phyloP scores from a whole-genome alignment of 164 flowering plant species.

The Magnolia kwangsiensis region DNA sequence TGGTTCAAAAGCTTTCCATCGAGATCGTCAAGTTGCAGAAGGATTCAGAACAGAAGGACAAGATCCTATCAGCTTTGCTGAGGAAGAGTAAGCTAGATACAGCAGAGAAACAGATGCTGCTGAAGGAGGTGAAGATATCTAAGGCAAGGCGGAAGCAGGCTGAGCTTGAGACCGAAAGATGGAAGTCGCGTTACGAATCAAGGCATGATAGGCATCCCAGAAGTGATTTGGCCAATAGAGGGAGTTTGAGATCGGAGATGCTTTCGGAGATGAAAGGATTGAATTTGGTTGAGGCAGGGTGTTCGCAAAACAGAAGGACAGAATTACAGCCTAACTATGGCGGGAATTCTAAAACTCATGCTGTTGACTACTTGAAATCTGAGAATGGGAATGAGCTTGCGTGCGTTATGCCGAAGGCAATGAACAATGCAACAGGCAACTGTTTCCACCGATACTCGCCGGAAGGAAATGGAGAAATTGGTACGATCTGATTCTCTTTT shows the following conservation, averaged over 20 bases:
- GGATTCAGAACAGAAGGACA: conserved; percentile 85
- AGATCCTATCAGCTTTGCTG: conserved; percentile 77
- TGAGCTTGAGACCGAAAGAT: conserved; percentile 55
- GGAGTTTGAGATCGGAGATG: conserved; percentile 28
- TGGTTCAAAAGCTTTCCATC: conserved; percentile 60
- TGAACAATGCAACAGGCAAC: not conserved
- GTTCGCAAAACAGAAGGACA: conserved; percentile 24
- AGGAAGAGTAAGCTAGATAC: conserved; percentile 80
- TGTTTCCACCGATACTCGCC: conserved; percentile 23
- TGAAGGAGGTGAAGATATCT: conserved; percentile 66
- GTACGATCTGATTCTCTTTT: conserved; percentile 34
- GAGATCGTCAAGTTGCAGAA: conserved; percentile 60
- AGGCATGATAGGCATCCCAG: conserved; percentile 47
- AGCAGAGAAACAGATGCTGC: conserved; percentile 59
- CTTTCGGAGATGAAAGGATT: conserved; percentile 26
- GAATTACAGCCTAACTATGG: conserved; percentile 20
- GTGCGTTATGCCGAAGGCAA: conserved; percentile 14
- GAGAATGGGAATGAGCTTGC: conserved; percentile 22
- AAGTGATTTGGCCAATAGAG: conserved; percentile 40
- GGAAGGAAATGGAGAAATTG: conserved; percentile 30
- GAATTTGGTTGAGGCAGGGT: conserved; percentile 18
- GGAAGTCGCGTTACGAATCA: conserved; percentile 44
- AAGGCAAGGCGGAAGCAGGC: conserved; percentile 71
- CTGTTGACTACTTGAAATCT: conserved; percentile 25
- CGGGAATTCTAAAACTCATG: conserved; percentile 13